These are phyloP conservation scores for Petunia secreta DNA, from an alignment of 257 asterid species.

Conservation along the genomic window DNA sequence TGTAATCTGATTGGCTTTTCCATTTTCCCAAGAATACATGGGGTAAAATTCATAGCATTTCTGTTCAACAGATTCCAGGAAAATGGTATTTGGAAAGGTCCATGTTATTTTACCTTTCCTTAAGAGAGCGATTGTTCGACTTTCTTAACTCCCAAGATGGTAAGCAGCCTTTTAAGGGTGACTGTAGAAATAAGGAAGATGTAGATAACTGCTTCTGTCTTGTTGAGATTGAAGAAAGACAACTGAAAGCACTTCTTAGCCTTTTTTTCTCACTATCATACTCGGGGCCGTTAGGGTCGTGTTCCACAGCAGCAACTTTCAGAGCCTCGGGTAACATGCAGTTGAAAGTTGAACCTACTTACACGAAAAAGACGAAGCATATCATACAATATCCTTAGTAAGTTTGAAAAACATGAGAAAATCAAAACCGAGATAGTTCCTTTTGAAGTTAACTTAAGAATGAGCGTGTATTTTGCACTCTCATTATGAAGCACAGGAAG, in stretches of 20 bases:
- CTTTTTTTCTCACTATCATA: conserved; percentile 59
- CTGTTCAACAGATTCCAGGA: conserved; percentile 13
- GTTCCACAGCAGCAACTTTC: conserved; percentile 64
- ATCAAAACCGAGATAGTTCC: no score
- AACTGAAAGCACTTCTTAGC: conserved; percentile 68
- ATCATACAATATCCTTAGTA: not conserved
- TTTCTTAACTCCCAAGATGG: conserved; percentile 68
- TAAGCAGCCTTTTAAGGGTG: conserved; percentile 79
- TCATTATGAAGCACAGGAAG: not conserved
- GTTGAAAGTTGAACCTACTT: conserved; percentile 73
- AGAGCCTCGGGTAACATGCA: conserved; percentile 79
- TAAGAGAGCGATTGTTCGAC: conserved; percentile 57
- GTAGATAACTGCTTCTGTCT: conserved; percentile 79
- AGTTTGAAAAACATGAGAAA: not conserved
- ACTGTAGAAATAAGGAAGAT: conserved; percentile 66
- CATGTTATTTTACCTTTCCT: conserved; percentile 48
- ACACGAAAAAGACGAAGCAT: not conserved
- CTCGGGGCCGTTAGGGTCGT: conserved; percentile 52
- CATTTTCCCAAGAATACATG: not conserved
- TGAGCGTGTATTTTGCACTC: not conserved
- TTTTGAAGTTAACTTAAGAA: not conserved
- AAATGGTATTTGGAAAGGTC: conserved; percentile 49
- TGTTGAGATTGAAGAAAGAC: conserved; percentile 76
- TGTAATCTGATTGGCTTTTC: not conserved
- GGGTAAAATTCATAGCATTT: not conserved